Conservation (phyloP, 805 yeast species). For the Wickerhamomyces silvicola region DNA sequence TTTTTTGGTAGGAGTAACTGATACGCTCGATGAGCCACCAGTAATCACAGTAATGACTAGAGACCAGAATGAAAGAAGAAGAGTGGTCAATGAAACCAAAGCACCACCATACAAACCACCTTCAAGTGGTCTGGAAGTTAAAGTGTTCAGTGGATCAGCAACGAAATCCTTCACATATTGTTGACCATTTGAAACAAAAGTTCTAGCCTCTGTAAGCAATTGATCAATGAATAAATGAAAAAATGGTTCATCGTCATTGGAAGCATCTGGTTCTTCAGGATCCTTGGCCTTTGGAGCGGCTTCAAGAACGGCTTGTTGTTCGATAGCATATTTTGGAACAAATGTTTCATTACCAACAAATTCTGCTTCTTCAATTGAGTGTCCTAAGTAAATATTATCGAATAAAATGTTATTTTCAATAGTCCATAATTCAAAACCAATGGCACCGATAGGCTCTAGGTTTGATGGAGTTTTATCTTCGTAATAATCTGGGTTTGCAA, state of each 20-base stretch:
- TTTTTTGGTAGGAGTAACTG: slow-evolving; percentile 1
- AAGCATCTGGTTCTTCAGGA: slow-evolving; percentile 33
- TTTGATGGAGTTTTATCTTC: slow-evolving; percentile 54
- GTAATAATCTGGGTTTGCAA: slow-evolving; percentile 65
- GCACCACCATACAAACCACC: slow-evolving; percentile 41
- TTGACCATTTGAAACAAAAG: no score
- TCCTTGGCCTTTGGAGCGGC: slow-evolving; percentile 36
- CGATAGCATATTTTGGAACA: slow-evolving; percentile 45
- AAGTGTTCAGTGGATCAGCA: slow-evolving; percentile 38
- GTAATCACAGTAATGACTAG: slow-evolving; percentile 17
- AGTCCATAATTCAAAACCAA: slow-evolving; percentile 89
- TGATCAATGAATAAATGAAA: no score
- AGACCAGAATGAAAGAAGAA: slow-evolving; percentile 38
- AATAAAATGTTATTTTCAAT: slow-evolving; percentile 71
- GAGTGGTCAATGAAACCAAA: slow-evolving; percentile 33
- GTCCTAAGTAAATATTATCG: slow-evolving; percentile 82
- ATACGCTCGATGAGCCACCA: slow-evolving; percentile 15
- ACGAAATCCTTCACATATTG: slow-evolving; percentile 12
- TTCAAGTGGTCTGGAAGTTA: slow-evolving; percentile 42
- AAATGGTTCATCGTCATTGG: not conserved
- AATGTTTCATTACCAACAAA: slow-evolving; percentile 72
- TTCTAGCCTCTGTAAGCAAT: not conserved
- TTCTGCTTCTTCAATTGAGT: slow-evolving; percentile 81
- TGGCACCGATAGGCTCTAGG: slow-evolving; percentile 63
- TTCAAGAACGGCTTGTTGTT: slow-evolving; percentile 35